These are phyloP conservation scores for Herpetomonas muscarum DNA, from an alignment of 208 protist genomes.

Conservation along the genomic window DNA sequence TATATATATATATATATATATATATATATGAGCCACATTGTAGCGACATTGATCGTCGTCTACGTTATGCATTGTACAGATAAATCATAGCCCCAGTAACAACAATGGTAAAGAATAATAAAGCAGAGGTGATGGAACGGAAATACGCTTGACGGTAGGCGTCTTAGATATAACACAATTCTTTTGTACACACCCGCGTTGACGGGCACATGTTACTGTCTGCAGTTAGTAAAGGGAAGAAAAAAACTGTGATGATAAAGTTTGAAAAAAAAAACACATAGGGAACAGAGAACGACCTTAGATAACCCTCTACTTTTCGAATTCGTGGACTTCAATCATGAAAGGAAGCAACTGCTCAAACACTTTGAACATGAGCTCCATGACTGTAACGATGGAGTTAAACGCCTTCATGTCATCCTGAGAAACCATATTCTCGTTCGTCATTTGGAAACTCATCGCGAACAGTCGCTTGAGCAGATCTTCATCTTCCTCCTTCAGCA, in stretches of 20 bases:
- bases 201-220: too few relatives aligned
- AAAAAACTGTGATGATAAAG: too few relatives aligned
- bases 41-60: neutral
- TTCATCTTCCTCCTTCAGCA: slow-evolving; percentile 17
- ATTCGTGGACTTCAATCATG: slow-evolving; percentile 50
- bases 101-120: neutral
- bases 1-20: slow-evolving; percentile 5
- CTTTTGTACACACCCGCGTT: too few relatives aligned
- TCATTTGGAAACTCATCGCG: slow-evolving; percentile 49
- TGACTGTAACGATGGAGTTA: slow-evolving; percentile 31
- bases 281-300: neutral
- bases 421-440: slow-evolving; percentile 17
- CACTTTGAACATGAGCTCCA: slow-evolving; percentile 33
- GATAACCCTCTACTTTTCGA: slow-evolving; percentile 36
- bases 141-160: neutral
- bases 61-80: neutral
- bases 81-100: neutral
- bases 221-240: too few relatives aligned
- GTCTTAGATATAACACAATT: neutral
- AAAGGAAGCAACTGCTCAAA: slow-evolving; percentile 24
- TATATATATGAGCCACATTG: slow-evolving; percentile 1
- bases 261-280: neutral
- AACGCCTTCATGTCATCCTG: slow-evolving; percentile 39
- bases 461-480: slow-evolving; percentile 34
- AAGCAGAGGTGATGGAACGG: neutral